phyloP scores from a whole-genome alignment of 2,329 filamentous ascomycete species.

The Albophoma yamanashiensis region DNA sequence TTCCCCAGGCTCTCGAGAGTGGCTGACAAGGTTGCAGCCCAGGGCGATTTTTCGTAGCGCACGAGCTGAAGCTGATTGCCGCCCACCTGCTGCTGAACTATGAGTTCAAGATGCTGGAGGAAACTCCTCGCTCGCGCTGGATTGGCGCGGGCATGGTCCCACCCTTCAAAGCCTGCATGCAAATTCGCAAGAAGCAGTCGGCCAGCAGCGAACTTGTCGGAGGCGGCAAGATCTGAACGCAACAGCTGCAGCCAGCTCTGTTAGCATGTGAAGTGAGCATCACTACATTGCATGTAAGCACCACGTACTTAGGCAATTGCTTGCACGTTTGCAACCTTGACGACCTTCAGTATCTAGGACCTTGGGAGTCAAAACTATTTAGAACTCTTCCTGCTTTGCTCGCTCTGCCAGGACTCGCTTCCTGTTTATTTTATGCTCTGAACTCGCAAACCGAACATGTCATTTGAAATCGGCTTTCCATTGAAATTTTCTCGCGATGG shows the following conservation, averaged over 20 bases:
- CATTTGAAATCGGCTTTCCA: too few relatives aligned
- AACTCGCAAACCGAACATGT: too few relatives aligned
- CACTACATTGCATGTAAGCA: too few relatives aligned
- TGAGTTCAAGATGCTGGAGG: slow-evolving; percentile 32
- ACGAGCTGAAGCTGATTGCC: slow-evolving; percentile 44
- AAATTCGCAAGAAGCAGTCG: slow-evolving; percentile 9
- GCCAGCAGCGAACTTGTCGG: background rate
- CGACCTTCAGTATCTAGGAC: too few relatives aligned
- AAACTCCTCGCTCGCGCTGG: slow-evolving; percentile 29
- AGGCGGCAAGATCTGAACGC: background rate
- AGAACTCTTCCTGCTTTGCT: too few relatives aligned
- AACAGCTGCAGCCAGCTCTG: background rate
- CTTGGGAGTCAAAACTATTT: too few relatives aligned
- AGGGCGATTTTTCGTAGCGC: slow-evolving; percentile 44
- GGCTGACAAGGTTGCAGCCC: slow-evolving; percentile 19
- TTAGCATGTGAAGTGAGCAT: too few relatives aligned
- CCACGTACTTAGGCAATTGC: too few relatives aligned
- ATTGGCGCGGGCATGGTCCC: slow-evolving; percentile 30
- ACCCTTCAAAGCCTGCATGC: slow-evolving; percentile 12
- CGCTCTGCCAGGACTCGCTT: too few relatives aligned
- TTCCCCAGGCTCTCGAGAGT: background rate
- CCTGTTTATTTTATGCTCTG: too few relatives aligned
- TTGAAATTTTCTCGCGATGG: too few relatives aligned
- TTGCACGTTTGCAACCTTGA: too few relatives aligned
- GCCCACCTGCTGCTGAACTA: slow-evolving; percentile 40